Evolutionary conservation across 371 early-diverging fungal genomes (phyloP).

Genomic region (Haplosporangium sp.): DNA sequence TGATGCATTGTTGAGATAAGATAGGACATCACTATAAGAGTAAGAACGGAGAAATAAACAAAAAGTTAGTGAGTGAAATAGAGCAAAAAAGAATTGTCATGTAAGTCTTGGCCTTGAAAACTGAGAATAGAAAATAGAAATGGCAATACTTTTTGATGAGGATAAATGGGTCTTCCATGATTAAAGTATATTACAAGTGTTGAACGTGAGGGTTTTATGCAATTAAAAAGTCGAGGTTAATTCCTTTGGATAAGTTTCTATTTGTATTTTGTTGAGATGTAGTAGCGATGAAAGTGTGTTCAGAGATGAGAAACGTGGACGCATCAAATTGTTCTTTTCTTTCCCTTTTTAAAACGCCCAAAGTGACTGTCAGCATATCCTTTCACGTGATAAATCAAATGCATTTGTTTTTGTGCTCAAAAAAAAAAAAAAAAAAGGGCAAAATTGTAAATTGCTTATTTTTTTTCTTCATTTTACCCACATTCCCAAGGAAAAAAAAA

Average conservation of each 20-base stretch:
- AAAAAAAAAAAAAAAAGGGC: neutral
- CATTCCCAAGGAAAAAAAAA: neutral
- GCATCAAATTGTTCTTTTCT: neutral
- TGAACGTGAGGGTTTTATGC: neutral
- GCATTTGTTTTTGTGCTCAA: neutral
- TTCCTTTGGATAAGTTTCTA: too few relatives aligned
- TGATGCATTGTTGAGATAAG: constrained; percentile 60
- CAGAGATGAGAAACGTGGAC: too few relatives aligned
- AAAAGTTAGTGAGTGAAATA: neutral
- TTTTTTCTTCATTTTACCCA: neutral
- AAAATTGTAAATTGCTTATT: neutral
- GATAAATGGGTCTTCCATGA: constrained; percentile 56
- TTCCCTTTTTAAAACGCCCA: neutral
- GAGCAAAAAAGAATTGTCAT: neutral
- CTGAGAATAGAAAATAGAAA: neutral
- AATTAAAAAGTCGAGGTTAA: too few relatives aligned
- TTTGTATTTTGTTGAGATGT: too few relatives aligned
- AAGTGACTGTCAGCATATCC: too few relatives aligned
- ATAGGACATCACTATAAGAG: constrained; percentile 64
- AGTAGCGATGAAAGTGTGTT: too few relatives aligned
- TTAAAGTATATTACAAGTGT: neutral
- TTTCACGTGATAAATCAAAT: too few relatives aligned
- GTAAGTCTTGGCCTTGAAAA: too few relatives aligned
- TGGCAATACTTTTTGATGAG: constrained; percentile 53
- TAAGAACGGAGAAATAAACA: neutral